Evolutionary conservation across 139 green algal genomes (phyloP).

Genomic region (Gonium pectorale): DNA sequence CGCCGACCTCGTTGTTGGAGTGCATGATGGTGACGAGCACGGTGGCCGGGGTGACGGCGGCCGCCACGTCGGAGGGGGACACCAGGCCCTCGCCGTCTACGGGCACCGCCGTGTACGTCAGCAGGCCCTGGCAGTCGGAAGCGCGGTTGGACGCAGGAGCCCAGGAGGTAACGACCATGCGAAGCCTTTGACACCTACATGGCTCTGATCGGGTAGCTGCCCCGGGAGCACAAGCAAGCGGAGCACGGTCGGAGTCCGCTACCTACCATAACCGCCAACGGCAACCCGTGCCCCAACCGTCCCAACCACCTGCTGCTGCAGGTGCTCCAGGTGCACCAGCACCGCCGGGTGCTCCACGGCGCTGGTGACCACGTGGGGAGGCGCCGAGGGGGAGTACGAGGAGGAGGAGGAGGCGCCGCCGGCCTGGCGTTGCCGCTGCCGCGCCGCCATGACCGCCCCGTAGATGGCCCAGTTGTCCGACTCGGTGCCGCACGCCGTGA

Average conservation of each 20-base stretch:
- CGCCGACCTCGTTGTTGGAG: slow-evolving; percentile 82
- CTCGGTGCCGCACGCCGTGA: slow-evolving; percentile 71
- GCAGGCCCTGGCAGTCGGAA: slow-evolving; percentile 61
- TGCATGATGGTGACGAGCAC: slow-evolving; percentile 87
- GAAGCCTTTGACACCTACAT: no score
- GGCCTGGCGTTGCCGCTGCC: not conserved
- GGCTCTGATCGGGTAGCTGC: no score
- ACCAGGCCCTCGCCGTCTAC: slow-evolving; percentile 75
- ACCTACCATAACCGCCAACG: no score
- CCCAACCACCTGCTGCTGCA: slow-evolving; percentile 18
- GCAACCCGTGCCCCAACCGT: no score
- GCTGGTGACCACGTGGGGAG: slow-evolving; percentile 76
- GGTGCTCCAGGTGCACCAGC: slow-evolving; percentile 51
- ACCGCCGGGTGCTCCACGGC: slow-evolving; percentile 87
- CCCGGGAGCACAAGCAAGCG: no score
- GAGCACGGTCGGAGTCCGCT: no score
- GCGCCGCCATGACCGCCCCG: slow-evolving; percentile 54
- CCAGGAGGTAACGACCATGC: no score
- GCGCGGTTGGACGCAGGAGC: no score
- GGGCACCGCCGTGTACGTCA: slow-evolving; percentile 67
- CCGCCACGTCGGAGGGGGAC: slow-evolving; percentile 52
- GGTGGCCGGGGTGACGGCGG: slow-evolving; percentile 60
- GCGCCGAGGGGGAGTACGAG: no score
- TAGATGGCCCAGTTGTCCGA: slow-evolving; percentile 76
- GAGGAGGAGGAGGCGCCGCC: no score